These are phyloP conservation scores for Alternaria sp. DNA, from an alignment of 2,329 filamentous ascomycete species.

Conservation along the genomic window DNA sequence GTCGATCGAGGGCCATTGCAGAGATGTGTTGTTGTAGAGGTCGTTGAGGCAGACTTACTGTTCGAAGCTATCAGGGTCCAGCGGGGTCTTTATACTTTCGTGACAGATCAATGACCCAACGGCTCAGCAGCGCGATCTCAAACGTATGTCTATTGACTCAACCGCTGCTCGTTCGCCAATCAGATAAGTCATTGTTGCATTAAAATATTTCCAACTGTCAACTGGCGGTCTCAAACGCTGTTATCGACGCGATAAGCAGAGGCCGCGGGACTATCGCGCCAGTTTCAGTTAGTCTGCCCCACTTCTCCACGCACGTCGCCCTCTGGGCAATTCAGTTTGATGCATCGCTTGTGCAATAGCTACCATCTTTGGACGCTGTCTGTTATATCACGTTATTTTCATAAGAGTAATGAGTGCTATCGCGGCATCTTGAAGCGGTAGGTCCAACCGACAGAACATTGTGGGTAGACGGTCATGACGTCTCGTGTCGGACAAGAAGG, in stretches of 20 bases:
- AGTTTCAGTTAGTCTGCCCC: constrained; percentile 13
- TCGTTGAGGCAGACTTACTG: constrained; percentile 7
- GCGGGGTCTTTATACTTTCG: constrained; percentile 36
- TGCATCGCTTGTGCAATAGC: constrained; percentile 16
- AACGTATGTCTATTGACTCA: neutral
- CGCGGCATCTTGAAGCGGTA: neutral
- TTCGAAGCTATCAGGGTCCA: constrained; percentile 15
- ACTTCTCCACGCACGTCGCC: constrained; percentile 14
- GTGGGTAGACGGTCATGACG: neutral
- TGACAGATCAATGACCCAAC: constrained; percentile 3
- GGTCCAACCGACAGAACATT: neutral
- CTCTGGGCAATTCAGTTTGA: constrained; percentile 9
- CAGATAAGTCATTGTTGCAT: neutral
- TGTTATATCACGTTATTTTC: neutral
- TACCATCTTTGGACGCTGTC: constrained; percentile 10
- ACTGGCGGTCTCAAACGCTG: neutral
- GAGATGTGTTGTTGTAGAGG: constrained; percentile 9
- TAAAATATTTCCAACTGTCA: constrained; percentile 15
- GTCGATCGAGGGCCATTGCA: constrained; percentile 68
- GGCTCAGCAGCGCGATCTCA: constrained; percentile 1
- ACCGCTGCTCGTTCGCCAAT: constrained; percentile 11
- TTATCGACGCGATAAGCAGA: constrained; percentile 24
- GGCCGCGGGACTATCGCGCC: constrained; percentile 16
- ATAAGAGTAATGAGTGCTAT: neutral
- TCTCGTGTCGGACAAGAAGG: constrained; percentile 2